Conservation (phyloP, 2,329 filamentous ascomycete genomes). For the Calonectria ilicicola region DNA sequence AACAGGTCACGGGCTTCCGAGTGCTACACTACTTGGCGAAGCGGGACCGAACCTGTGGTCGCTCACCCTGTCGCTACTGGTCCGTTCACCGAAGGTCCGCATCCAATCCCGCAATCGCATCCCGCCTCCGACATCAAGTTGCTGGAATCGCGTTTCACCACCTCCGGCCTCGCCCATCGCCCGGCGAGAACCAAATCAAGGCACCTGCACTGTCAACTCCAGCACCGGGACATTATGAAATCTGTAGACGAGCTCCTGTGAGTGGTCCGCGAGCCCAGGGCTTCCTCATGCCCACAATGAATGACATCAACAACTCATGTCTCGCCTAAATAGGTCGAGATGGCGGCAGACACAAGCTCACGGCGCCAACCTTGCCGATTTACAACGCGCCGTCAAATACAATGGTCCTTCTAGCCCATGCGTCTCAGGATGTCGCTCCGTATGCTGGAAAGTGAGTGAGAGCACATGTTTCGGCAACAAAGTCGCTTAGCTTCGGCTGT, state of each 20-base stretch:
- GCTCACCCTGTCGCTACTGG: neutral
- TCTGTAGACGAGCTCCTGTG: constrained; percentile 54
- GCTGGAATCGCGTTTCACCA: constrained; percentile 7
- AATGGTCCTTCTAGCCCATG: constrained; percentile 73
- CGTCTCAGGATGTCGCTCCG: constrained; percentile 80
- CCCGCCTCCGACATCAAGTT: constrained; percentile 10
- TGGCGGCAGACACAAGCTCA: constrained; percentile 75
- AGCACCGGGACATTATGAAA: constrained; percentile 45
- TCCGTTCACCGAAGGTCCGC: constrained; percentile 4
- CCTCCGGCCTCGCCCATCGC: constrained; percentile 11
- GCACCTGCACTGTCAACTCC: neutral
- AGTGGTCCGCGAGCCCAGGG: constrained; percentile 32
- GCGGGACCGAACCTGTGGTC: neutral
- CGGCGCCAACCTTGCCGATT: constrained; percentile 67
- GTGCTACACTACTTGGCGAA: neutral
- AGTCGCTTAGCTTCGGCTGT: neutral
- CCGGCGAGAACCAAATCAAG: neutral
- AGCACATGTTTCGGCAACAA: neutral
- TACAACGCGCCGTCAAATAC: constrained; percentile 73
- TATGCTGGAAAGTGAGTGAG: constrained; percentile 87
- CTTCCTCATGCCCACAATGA: constrained; percentile 4
- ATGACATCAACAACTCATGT: constrained; percentile 35
- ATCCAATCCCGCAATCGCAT: constrained; percentile 5
- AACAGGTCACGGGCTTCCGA: neutral
- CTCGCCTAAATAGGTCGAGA: constrained; percentile 64